Evolutionary conservation across 2,329 filamentous ascomycete species (phyloP), one percentile per base, ranked within the genome.

Genomic region (Colletotrichum tropicicola): DNA sequence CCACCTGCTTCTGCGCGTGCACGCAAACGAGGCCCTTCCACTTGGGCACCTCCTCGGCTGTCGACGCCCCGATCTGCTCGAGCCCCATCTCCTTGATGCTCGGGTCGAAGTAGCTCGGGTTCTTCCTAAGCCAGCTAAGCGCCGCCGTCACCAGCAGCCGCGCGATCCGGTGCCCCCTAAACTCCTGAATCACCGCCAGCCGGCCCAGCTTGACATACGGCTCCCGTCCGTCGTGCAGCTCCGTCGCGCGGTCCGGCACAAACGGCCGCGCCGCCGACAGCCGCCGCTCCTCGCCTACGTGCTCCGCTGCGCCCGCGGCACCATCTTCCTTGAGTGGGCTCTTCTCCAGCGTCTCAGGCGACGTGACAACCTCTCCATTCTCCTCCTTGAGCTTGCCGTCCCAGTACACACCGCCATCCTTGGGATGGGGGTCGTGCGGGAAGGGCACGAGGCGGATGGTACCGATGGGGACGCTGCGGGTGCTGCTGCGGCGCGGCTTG

Each of bases 201-300:
- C 93, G 87, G 5, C 93, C 93, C 2, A 98, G 79, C 78, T 95
- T 97, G 68, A 97, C 82, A 76, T 95, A 97, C 0, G 92, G 89
- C 72, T 97, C 93, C 37, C 81, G 73, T 6, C 85, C 86, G 71
- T 91, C 84, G 73, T 87, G 85, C 68, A 83, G 79, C 52, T 78
- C 83, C 41, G 84, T 88, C 45, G 76, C 70, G 4, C 82, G 78
- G 72, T 87, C 84, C 9, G 59, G 23, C 4, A 63, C 64, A 10
- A 52, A 57, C 21, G 60, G 28, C 23, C 25, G 37, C n/a, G 47
- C 21, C 13, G 32, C 39, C 3, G 59, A 59, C 10, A 57, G 21
- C 12, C 52, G 30, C 19, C 52, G 47, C 28, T 66, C 63, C 37
- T 49, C 59, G 30, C 59, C 63, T 3, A 59, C 19, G 43, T 71